Percentiles rank a stretch among this genome's conserved stretches.
These are phyloP conservation scores for Aspergillus wentii DNA, from an alignment of 495 filamentous ascomycete species.

Conservation along the genomic window DNA sequence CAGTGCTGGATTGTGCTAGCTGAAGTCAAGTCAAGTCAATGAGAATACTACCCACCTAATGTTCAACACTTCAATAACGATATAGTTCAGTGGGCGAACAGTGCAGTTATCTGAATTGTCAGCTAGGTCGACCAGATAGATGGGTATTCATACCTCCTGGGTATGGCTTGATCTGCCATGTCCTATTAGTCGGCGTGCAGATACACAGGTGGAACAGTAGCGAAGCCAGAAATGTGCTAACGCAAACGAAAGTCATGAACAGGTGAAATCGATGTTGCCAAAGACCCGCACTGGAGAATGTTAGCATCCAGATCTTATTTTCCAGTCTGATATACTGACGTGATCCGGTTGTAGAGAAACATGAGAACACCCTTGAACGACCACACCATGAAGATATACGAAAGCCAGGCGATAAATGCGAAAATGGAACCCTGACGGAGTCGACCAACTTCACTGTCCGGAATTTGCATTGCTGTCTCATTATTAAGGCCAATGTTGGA, in stretches of 20 bases:
- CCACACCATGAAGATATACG: conserved; percentile 45
- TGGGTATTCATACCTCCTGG: conserved; percentile 22
- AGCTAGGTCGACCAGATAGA: background rate
- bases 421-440: conserved; percentile 4
- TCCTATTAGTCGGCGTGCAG: conserved; percentile 36
- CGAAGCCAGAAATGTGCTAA: conserved; percentile 35
- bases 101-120: conserved; percentile 13
- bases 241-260: conserved; percentile 17
- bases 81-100: conserved; percentile 10
- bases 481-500: conserved; percentile 10
- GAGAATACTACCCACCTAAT: conserved; percentile 7
- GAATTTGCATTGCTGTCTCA: conserved; percentile 4
- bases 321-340: conserved; percentile 17
- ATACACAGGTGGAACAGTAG: conserved; percentile 33
- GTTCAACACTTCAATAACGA: conserved; percentile 11
- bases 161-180: conserved; percentile 45
- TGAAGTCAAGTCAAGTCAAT: background rate
- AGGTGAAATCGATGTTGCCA: conserved; percentile 10
- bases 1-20: background rate
- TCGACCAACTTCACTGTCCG: conserved; percentile 1
- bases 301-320: background rate
- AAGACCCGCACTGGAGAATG: conserved; percentile 5
- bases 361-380: conserved; percentile 43
- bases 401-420: conserved; percentile 32
- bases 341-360: conserved; percentile 45